Percentiles rank a stretch among this genome's conserved stretches.
Conservation (phyloP, 371 early-diverging fungal genomes). For the Funneliformis caledonium region DNA sequence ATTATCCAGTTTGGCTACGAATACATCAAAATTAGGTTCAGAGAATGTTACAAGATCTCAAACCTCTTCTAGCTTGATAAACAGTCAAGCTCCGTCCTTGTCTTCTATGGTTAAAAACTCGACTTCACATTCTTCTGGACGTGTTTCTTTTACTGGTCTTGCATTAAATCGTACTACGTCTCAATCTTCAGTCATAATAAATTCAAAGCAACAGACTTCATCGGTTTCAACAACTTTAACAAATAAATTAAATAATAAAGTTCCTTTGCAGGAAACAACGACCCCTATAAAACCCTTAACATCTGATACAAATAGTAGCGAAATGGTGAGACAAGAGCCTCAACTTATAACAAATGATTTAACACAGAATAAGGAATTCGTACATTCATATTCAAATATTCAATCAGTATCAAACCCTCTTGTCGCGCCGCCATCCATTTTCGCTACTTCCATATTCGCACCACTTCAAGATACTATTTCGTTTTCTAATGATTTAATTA, state of each 20-base stretch:
- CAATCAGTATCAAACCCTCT: slow-evolving; percentile 42
- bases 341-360: not conserved
- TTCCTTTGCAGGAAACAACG: not conserved
- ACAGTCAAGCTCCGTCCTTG: slow-evolving; percentile 43
- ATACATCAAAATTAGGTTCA: not conserved
- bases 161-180: not conserved
- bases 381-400: not conserved
- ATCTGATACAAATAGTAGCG: not conserved
- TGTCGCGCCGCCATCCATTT: slow-evolving; percentile 54
- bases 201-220: not conserved
- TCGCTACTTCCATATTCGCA: slow-evolving; percentile 54
- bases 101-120: slow-evolving; percentile 48
- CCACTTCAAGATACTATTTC: slow-evolving; percentile 28
- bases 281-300: not conserved
- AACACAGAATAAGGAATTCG: not conserved
- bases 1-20: slow-evolving; percentile 2
- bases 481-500: slow-evolving; percentile 19
- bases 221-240: not conserved
- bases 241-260: not conserved
- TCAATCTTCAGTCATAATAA: not conserved
- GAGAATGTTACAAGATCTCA: not conserved
- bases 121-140: not conserved
- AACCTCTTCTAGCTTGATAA: not conserved
- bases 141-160: slow-evolving; percentile 17
- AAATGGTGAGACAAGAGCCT: not conserved